Conservation (phyloP, 1,139 yeast genomes). For the Pichia inconspicua region DNA sequence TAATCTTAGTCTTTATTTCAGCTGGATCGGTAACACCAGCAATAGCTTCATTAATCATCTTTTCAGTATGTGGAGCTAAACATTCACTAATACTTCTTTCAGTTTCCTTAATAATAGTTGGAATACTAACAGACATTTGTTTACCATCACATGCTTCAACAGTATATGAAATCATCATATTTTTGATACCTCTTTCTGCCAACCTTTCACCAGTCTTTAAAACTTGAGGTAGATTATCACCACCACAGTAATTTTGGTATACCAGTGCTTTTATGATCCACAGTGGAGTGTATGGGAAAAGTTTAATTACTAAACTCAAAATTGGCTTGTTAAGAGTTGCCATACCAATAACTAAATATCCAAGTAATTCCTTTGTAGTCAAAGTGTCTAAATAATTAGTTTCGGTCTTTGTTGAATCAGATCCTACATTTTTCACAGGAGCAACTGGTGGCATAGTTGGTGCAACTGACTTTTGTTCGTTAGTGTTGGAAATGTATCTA, state of each 20-base stretch:
- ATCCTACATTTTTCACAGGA: background rate
- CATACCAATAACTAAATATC: slow-evolving; percentile 58
- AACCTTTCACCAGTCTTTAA: slow-evolving; percentile 61
- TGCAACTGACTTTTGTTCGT: slow-evolving; percentile 1
- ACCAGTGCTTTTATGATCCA: slow-evolving; percentile 63
- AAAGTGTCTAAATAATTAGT: slow-evolving; percentile 23
- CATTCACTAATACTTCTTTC: slow-evolving; percentile 60
- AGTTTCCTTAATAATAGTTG: slow-evolving; percentile 59
- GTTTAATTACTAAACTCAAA: slow-evolving; percentile 50
- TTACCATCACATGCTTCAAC: slow-evolving; percentile 88
- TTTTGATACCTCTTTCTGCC: slow-evolving; percentile 67
- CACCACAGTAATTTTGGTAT: slow-evolving; percentile 85
- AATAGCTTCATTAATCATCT: slow-evolving; percentile 34
- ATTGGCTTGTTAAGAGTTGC: slow-evolving; percentile 59
- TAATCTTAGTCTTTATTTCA: slow-evolving; percentile 36
- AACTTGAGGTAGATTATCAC: slow-evolving; percentile 68
- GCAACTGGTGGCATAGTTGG: background rate
- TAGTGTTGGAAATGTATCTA: slow-evolving; percentile 8
- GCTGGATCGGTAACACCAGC: slow-evolving; percentile 55
- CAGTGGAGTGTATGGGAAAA: slow-evolving; percentile 74
- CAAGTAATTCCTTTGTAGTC: slow-evolving; percentile 38
- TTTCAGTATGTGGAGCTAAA: slow-evolving; percentile 60
- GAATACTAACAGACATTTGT: slow-evolving; percentile 50
- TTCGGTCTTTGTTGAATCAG: background rate
- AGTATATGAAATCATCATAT: slow-evolving; percentile 90